A percentile compares a stretch with the other conserved stretches of the same genome.
Evolutionary conservation across 768 basidiomycete genomes (phyloP).

Genomic region (Xerocomellus amylosporus): DNA sequence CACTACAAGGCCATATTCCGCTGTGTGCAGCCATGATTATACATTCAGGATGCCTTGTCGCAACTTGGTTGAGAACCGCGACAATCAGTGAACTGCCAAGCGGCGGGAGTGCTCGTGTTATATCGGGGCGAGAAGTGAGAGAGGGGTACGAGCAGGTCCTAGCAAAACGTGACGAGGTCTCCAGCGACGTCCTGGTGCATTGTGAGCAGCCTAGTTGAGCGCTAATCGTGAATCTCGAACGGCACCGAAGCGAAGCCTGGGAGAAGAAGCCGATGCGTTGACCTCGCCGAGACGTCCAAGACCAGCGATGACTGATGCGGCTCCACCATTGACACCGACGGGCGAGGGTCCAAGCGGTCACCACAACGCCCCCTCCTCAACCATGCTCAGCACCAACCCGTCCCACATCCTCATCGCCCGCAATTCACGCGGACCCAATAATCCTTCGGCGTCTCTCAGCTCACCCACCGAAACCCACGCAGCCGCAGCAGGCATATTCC

Average conservation of each 20-base stretch:
- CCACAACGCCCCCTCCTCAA: too few relatives aligned
- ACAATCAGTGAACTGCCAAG: not conserved
- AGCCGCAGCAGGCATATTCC: conserved; percentile 80
- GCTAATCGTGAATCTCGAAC: not conserved
- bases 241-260: not conserved
- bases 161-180: too few relatives aligned
- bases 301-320: not conserved
- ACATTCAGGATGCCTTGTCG: too few relatives aligned
- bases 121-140: too few relatives aligned
- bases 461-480: conserved; percentile 88
- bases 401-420: conserved; percentile 88
- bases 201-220: not conserved
- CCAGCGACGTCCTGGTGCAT: too few relatives aligned
- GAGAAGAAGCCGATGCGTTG: not conserved
- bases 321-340: not conserved
- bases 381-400: conserved; percentile 48
- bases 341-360: not conserved
- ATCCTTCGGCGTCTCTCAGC: conserved; percentile 76
- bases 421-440: conserved; percentile 72
- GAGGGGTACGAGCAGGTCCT: too few relatives aligned
- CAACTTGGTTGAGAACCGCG: too few relatives aligned
- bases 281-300: not conserved
- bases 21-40: too few relatives aligned
- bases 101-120: too few relatives aligned
- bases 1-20: conserved; percentile 30